Evolutionary conservation across 2,329 filamentous ascomycete species (phyloP), one percentile per base, ranked within the genome.

Genomic region (Pseudogymnoascus verrucosus): DNA sequence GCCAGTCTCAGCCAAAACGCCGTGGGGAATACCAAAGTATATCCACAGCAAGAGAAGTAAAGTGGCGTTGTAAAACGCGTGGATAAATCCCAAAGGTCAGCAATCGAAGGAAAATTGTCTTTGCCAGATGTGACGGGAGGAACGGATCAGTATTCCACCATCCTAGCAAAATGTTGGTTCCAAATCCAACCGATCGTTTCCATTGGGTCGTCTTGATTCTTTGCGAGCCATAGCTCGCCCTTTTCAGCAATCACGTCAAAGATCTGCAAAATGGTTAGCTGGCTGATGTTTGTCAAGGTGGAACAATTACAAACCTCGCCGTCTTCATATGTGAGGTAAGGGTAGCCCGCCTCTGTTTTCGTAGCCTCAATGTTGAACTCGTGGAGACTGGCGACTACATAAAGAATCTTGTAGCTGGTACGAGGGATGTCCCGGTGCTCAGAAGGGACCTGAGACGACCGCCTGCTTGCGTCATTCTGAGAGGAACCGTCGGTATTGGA

Each of bases 301-400:
- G 16, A 34, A 57, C 16, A 57, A 39, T 60, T 64, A 77, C 83
- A 71, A 74, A 89, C 87, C 80, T 99, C 95, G 68, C 95, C 95
- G 62, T 93, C 90, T 69, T 93, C 90, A 76, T 99, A 99, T 51
- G 92, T 95, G 66, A 99, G 80, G 74, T 99, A 99, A 19, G 93
- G 93, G 76, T 96, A 98, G 23, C 95, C 95, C 65, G 90, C 93
- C 77, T 98, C 95, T 64, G 90, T 87, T 70, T 96, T 91, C 26
- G 92, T 90, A 23, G 90, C 91, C 72, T 93, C 90, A 72, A 98
- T 98, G 71, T 96, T 96, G 78, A 98, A 99, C 75, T 98, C 93
- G 73, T 96, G 98, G 34, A 98, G 83, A 70, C 91, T 96, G 19
- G 93, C 95, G 12, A 93, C 95, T 16, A 97, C 82, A 82, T 96